Conservation (phyloP, 2,329 filamentous ascomycete genomes). For the Arthrocladium fulminans region DNA sequence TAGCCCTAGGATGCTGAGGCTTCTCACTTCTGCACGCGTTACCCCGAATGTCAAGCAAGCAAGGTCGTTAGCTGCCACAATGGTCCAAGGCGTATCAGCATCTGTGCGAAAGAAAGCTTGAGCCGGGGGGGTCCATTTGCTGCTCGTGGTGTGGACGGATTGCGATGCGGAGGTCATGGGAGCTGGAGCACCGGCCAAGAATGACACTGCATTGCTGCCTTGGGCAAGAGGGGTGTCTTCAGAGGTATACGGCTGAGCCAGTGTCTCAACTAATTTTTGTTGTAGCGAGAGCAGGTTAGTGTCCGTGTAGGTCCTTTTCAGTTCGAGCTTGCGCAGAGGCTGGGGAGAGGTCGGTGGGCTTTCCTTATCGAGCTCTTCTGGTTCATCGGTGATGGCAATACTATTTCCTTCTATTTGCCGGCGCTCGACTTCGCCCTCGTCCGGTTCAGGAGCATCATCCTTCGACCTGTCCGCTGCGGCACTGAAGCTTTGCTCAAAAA, state of each 20-base stretch:
- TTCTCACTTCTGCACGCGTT: conserved; percentile 87
- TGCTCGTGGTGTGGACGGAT: conserved; percentile 75
- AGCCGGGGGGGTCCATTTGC: conserved; percentile 79
- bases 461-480: conserved; percentile 40
- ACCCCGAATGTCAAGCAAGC: conserved; percentile 98
- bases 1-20: conserved; percentile 89
- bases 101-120: conserved; percentile 99
- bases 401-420: neutral
- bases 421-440: neutral
- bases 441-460: conserved; percentile 20
- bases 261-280: conserved; percentile 72
- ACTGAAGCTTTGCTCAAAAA: conserved; percentile 76
- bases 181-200: conserved; percentile 10
- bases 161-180: conserved; percentile 26
- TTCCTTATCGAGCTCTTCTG: neutral
- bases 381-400: conserved; percentile 1
- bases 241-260: conserved; percentile 70
- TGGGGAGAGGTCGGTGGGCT: conserved; percentile 34
- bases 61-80: conserved; percentile 89
- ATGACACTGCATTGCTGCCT: conserved; percentile 29
- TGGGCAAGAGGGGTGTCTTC: conserved; percentile 36
- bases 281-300: conserved; percentile 64
- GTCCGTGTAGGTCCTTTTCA: conserved; percentile 87
- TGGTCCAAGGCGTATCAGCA: conserved; percentile 82
- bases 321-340: conserved; percentile 52